Base-by-base conservation (phyloP, 2,329 filamentous ascomycete genomes). In the Penicillium sp. region DNA sequence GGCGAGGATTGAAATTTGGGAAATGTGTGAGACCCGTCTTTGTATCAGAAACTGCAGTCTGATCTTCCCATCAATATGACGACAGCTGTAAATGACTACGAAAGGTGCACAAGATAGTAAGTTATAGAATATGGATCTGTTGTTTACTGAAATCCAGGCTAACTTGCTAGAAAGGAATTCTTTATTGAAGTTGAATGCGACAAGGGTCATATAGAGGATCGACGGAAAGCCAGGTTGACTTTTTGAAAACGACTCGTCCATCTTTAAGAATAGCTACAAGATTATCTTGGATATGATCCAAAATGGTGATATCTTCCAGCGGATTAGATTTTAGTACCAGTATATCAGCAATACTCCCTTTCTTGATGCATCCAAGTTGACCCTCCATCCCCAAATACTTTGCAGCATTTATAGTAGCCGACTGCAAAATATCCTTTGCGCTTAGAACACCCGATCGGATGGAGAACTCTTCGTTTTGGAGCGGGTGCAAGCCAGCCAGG, bases 261-360 rank as follows among this genome's bases (percentile, higher is more conserved):
- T 83, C 82, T 64, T 85, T 85, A 19, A 86, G 69, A 1, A 85
- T 79, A 1, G 75, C 80, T 50, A 83, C 62, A 8, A 84, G 55
- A 26, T 77, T 71, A 58, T 74, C 72, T 47, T 83, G 76, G 2
- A 78, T 78, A 27, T 71, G 62, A 58, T 80, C 80, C 14, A 86
- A 63, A 0, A 83, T 69, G 0, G 73, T 71, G n/a, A 85, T 76
- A 61, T 85, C 77, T 21, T 84, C 77, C 45, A 85, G 68, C 1
- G 83, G 83, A 62, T 84, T 84, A 46, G 65, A 60, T 26, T 78
- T 78, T 48, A 84, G 57, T 4, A 85, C 70, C 19, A 85, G 59
- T 52, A 85, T 48, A 64, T 86, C 83, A 0, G 82, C 83, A 4
- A 74, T 69, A 50, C 76, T 81, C 0, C 80, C 82, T 13, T 71